Conservation (phyloP, 257 asterid species). For the Solanum chmielewskii region DNA sequence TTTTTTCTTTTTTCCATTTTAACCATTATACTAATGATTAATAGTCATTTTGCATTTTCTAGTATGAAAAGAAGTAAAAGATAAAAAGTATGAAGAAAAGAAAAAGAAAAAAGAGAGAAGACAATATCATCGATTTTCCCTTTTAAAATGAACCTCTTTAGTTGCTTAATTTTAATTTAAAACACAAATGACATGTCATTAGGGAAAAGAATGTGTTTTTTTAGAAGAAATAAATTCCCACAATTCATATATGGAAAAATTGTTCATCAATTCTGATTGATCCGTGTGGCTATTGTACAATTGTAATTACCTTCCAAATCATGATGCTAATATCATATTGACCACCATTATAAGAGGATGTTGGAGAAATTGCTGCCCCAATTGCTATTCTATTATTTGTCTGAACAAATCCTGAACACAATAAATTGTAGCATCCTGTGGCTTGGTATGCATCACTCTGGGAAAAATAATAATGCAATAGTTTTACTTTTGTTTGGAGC, state of each 20-base stretch:
- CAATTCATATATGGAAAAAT: too few species aligned
- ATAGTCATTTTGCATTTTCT: not conserved
- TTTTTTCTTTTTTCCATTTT: not conserved
- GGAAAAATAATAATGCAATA: not conserved
- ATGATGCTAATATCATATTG: slow-evolving; percentile 83
- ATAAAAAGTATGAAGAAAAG: not conserved
- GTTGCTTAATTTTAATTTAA: not conserved
- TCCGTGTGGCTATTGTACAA: too few species aligned
- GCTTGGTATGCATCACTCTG: slow-evolving; percentile 94
- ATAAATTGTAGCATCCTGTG: slow-evolving; percentile 86
- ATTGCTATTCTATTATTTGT: slow-evolving; percentile 70
- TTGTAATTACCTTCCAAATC: slow-evolving; percentile 68
- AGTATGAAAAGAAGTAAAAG: not conserved
- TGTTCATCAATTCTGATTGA: too few species aligned
- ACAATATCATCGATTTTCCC: not conserved
- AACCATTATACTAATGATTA: not conserved
- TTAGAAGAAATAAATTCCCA: too few species aligned
- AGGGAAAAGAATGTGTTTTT: not conserved
- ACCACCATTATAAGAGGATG: slow-evolving; percentile 59
- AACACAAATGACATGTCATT: not conserved
- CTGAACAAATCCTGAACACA: slow-evolving; percentile 90
- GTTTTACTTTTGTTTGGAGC: too few species aligned
- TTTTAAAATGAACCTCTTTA: not conserved
- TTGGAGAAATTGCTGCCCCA: slow-evolving; percentile 93
- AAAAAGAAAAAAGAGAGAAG: not conserved